Evolutionary conservation across 2,329 filamentous ascomycete species (phyloP), one percentile per base, ranked within the genome.

Genomic region (Huntiella decipiens): DNA sequence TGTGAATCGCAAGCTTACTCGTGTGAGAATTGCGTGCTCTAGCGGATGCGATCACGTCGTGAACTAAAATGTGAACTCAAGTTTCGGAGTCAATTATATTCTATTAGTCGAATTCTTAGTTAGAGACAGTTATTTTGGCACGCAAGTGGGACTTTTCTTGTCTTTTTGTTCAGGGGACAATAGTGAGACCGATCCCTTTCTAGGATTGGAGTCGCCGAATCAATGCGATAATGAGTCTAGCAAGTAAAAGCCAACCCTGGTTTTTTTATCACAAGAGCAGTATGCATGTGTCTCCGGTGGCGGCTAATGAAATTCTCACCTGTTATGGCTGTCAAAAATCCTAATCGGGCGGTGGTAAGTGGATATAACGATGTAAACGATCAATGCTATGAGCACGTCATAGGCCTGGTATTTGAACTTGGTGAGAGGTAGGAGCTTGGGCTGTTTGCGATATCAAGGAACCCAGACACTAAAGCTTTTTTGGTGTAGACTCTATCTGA

Each of bases 331-430:
- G 8, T 28, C 6, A 28, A 28, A 10, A 28, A 28, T 28, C 22
- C 22, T 10, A 28, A 28, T 28, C 17, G 16, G 16, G 13, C 17
- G 41, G 34, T 28, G 34, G 16, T 35, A 33, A 43, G 31, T 17
- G 40, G 19, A 46, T 15, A 34, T 8, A 13, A 33, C 22, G 8
- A 16, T 28, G 44, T 10, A 13, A 41, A 22, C 6, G 37, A 45
- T 49, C 47, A 41, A 49, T 45, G 43, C 47, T 43, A 31, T 15
- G 28, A 49, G 47, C 47, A 49, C 47, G 47, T 49, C 47, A 49
- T 44, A 38, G 17, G 38, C 44, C 44, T 33, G 13, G 11, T 44
- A 19, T 16, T 39, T 16, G 38, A 16, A 39, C 10, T 19, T 8
- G 32, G 13, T 39, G 38, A 19, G 49, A 44, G 46, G 28, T 44